phyloP scores from a whole-genome alignment of 352 stramenopile species.

The Hyaloperonospora arabidopsidis region DNA sequence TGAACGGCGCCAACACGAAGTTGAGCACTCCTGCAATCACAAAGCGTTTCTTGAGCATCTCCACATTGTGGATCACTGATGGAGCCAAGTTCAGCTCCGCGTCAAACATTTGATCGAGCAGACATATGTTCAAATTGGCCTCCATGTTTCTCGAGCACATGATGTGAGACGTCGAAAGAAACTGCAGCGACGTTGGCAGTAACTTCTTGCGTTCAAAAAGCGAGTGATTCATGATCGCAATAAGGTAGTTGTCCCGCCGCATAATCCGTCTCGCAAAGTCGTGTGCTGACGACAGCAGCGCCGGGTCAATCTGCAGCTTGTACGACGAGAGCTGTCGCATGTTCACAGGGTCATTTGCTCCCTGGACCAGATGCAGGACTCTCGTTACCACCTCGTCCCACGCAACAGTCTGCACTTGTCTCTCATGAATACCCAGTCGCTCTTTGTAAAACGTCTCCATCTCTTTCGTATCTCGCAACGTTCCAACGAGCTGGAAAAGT shows the following conservation, averaged over 20 bases:
- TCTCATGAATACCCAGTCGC: slow-evolving; percentile 81
- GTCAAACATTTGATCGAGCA: slow-evolving; percentile 97
- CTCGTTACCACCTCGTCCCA: slow-evolving; percentile 88
- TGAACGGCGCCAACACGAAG: slow-evolving; percentile 93
- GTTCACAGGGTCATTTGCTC: slow-evolving; percentile 70
- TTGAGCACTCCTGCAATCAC: slow-evolving; percentile 91
- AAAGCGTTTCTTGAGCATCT: slow-evolving; percentile 90
- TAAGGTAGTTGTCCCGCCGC: slow-evolving; percentile 97
- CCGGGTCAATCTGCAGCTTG: slow-evolving; percentile 73
- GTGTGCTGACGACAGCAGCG: slow-evolving; percentile 66
- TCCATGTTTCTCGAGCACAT: slow-evolving; percentile 89
- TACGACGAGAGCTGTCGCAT: slow-evolving; percentile 81
- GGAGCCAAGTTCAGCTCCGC: slow-evolving; percentile 64
- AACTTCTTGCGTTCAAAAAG: slow-evolving; percentile 87
- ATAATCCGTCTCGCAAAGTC: slow-evolving; percentile 95
- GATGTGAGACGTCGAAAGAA: slow-evolving; percentile 64
- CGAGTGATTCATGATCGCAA: slow-evolving; percentile 94
- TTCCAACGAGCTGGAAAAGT: slow-evolving; percentile 73
- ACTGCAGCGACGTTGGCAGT: slow-evolving; percentile 64
- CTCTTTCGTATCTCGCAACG: slow-evolving; percentile 79
- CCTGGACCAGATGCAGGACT: slow-evolving; percentile 63
- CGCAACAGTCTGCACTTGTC: slow-evolving; percentile 74
- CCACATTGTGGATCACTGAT: slow-evolving; percentile 87
- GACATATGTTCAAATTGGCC: slow-evolving; percentile 92
- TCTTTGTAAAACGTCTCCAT: slow-evolving; percentile 91